These are phyloP conservation scores for Colletotrichum tropicale DNA, from an alignment of 2,329 filamentous ascomycete species.

Conservation along the genomic window DNA sequence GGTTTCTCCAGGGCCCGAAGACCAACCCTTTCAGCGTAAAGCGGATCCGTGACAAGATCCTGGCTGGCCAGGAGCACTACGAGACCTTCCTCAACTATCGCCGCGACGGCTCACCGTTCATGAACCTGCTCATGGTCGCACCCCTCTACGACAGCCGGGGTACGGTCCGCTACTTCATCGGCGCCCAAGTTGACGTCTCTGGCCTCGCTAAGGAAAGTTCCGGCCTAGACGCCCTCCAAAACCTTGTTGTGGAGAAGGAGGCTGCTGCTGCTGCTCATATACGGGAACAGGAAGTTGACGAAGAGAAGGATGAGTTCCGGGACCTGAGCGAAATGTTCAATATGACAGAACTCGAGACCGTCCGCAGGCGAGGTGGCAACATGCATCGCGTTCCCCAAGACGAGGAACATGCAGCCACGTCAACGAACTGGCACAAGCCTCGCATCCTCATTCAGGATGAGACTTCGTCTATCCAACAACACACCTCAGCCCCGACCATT, in stretches of 20 bases:
- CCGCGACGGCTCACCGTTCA: constrained; percentile 77
- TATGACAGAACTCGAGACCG: constrained; percentile 66
- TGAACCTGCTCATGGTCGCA: constrained; percentile 78
- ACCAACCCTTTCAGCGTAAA: constrained; percentile 68
- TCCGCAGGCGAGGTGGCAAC: constrained; percentile 65
- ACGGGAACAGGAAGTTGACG: constrained; percentile 14
- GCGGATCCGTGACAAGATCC: constrained; percentile 65
- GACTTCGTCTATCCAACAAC: constrained; percentile 19
- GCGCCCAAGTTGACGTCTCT: constrained; percentile 74
- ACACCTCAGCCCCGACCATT: background rate
- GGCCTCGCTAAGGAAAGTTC: constrained; percentile 70
- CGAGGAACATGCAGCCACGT: constrained; percentile 38
- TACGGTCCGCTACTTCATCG: constrained; percentile 69
- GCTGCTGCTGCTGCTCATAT: constrained; percentile 29
- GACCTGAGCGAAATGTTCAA: constrained; percentile 75
- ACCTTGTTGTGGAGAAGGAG: constrained; percentile 44
- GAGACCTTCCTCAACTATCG: constrained; percentile 81
- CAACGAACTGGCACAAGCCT: constrained; percentile 40
- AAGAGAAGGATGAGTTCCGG: constrained; percentile 61
- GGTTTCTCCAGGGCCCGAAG: constrained; percentile 77
- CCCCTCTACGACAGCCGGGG: constrained; percentile 73
- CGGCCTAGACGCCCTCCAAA: constrained; percentile 66
- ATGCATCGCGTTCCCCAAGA: constrained; percentile 60
- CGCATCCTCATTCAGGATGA: constrained; percentile 45
- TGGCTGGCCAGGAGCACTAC: constrained; percentile 70